phyloP scores from a whole-genome alignment of 1,284 basidiomycete species.

The Apiotrichum sp. region DNA sequence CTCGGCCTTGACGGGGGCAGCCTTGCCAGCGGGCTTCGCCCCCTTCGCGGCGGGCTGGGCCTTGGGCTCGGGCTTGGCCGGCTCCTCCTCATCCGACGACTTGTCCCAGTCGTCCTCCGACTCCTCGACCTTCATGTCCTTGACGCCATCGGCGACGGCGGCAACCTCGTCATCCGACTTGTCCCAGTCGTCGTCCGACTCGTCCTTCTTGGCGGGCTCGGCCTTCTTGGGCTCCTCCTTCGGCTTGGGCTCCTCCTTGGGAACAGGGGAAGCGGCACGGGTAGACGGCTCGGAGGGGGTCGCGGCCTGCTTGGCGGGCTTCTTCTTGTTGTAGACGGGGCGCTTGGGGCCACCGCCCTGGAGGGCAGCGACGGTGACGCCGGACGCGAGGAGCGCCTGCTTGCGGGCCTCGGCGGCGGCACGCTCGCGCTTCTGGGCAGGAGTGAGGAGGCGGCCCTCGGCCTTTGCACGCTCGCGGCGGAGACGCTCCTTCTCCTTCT shows the following conservation, averaged over 20 bases:
- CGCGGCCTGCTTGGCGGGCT: constrained; percentile 49
- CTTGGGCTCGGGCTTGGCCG: constrained; percentile 13
- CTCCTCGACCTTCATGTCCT: constrained; percentile 39
- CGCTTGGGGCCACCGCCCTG: constrained; percentile 49
- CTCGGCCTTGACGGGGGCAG: constrained; percentile 3
- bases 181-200: constrained; percentile 61
- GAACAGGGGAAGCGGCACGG: constrained; percentile 32
- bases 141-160: constrained; percentile 28
- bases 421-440: constrained; percentile 93
- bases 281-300: constrained; percentile 29
- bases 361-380: constrained; percentile 84
- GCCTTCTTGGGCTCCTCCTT: constrained; percentile 10
- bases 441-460: constrained; percentile 82
- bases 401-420: constrained; percentile 85
- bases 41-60: constrained; percentile 13
- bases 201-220: constrained; percentile 22
- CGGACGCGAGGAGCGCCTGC: constrained; percentile 77
- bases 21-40: constrained; percentile 9
- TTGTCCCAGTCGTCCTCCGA: constrained; percentile 69
- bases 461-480: constrained; percentile 66
- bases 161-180: constrained; percentile 54
- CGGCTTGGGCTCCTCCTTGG: constrained; percentile 22
- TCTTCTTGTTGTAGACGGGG: constrained; percentile 70
- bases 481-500: constrained; percentile 88
- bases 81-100: constrained; percentile 49